Evolutionary conservation across 1,284 basidiomycete species (phyloP).

Genomic region (Coniophora puteana): DNA sequence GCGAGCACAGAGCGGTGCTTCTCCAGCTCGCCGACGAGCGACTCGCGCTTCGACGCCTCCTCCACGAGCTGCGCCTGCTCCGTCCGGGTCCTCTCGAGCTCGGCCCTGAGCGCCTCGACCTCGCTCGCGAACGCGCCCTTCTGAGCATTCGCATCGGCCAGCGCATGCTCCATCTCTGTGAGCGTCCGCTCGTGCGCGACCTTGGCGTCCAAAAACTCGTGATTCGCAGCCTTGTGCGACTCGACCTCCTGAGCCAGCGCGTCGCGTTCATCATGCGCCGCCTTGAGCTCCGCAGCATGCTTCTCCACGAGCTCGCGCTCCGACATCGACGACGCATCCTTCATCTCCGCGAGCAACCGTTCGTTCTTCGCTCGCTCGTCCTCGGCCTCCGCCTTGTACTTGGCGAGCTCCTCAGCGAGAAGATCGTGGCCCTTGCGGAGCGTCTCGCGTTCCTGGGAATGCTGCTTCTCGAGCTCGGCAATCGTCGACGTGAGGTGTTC

Average conservation of each 20-base stretch:
- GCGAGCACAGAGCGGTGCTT: slow-evolving; percentile 69
- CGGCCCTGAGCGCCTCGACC: slow-evolving; percentile 51
- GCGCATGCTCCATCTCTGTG: slow-evolving; percentile 48
- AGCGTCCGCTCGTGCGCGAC: slow-evolving; percentile 48
- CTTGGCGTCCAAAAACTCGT: slow-evolving; percentile 49
- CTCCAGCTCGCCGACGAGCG: slow-evolving; percentile 70
- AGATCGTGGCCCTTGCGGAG: slow-evolving; percentile 23
- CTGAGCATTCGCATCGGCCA: slow-evolving; percentile 44
- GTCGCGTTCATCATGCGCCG: slow-evolving; percentile 49
- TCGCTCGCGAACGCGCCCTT: slow-evolving; percentile 52
- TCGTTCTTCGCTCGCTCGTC: slow-evolving; percentile 15
- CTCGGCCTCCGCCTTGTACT: slow-evolving; percentile 12
- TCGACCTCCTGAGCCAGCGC: slow-evolving; percentile 58
- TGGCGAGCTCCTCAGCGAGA: slow-evolving; percentile 25
- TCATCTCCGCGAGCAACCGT: slow-evolving; percentile 28
- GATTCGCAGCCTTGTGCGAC: slow-evolving; percentile 55
- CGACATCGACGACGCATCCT: slow-evolving; percentile 26
- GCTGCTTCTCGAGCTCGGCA: slow-evolving; percentile 32
- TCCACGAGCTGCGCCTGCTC: slow-evolving; percentile 63
- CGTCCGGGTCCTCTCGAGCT: slow-evolving; percentile 52
- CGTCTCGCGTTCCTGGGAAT: slow-evolving; percentile 25
- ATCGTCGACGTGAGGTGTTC: slow-evolving; percentile 34
- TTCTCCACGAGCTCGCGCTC: slow-evolving; percentile 32
- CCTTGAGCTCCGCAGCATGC: slow-evolving; percentile 32
- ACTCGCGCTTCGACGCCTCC: slow-evolving; percentile 71